phyloP scores from a whole-genome alignment of 1,284 basidiomycete genomes.

The Blastosporella zonata region DNA sequence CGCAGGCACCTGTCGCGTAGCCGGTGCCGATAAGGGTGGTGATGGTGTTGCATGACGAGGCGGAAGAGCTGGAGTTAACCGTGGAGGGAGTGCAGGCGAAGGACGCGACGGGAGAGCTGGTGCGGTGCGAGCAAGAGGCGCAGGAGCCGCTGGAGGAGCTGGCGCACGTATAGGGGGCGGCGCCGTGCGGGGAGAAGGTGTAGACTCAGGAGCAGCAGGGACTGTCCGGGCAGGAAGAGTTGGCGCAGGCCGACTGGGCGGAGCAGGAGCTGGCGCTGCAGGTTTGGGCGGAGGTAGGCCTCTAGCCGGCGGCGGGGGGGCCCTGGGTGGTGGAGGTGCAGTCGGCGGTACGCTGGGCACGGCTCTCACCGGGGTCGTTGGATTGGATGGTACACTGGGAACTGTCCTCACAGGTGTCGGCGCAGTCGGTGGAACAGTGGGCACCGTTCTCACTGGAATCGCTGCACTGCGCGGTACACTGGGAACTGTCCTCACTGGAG shows the following conservation, averaged over 20 bases:
- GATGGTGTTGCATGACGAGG: conserved; percentile 34
- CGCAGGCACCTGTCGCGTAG: conserved; percentile 29
- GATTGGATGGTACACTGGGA: conserved; percentile 18
- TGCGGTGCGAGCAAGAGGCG: conserved; percentile 16
- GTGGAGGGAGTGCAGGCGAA: conserved; percentile 15
- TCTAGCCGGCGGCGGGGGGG: background rate
- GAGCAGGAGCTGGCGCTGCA: conserved; percentile 22
- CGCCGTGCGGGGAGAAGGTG: conserved; percentile 33
- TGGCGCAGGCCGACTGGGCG: conserved; percentile 32
- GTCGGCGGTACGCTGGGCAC: conserved; percentile 5
- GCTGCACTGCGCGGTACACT: background rate
- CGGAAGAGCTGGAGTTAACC: conserved; percentile 30
- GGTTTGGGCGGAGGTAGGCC: conserved; percentile 22
- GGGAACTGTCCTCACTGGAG: conserved; percentile 17
- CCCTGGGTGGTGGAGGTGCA: background rate
- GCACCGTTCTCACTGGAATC: background rate
- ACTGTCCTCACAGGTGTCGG: conserved; percentile 21
- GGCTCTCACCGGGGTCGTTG: conserved; percentile 21
- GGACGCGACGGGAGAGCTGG: conserved; percentile 17
- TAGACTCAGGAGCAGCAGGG: conserved; percentile 24
- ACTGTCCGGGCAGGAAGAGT: conserved; percentile 29
- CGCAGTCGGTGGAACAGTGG: background rate
- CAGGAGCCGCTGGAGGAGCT: conserved; percentile 29
- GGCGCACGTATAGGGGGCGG: conserved; percentile 38
- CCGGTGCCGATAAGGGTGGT: conserved; percentile 24